Base-by-base conservation (phyloP, 2,329 filamentous ascomycete species). In the Xylaria sp. region DNA sequence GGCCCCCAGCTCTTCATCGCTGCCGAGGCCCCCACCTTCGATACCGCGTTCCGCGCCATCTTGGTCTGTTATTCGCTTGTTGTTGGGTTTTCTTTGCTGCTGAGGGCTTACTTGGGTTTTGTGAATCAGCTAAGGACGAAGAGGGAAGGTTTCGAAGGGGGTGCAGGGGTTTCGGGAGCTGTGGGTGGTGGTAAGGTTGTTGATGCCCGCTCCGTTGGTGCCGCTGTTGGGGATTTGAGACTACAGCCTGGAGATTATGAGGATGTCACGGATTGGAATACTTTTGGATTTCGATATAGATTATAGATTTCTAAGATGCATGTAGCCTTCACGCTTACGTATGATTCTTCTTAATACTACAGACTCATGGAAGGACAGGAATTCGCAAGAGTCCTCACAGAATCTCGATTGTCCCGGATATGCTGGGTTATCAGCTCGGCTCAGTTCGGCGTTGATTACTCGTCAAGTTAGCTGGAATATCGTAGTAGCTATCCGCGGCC, bases 181-280 rank as follows among this genome's bases (percentile, higher is more conserved):
- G 80, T 84, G 2, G 80, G 78, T 1, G 78, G 78, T 7, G 80
- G 79, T 0, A 81, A 81, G 66, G 73, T 82, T 20, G 73, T 80
- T 13, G 77, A 77, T 31, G 70, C 75, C 3, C 71, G 73, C 0
- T 70, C 78, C 41, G 73, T 79, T 5, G 75, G 75, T 1, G 77
- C 78, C 48, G 77, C 75, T n/a, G 77, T 80, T n/a, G 74, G 75
- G 12, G 78, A 78, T 36, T 76, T 82, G 0, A 79, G 81, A 58
- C 73, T 86, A 25, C 77, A 79, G 20, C 79, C 82, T 0, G 81
- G 83, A 62, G 84, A 86, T 67, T 86, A 87, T 66, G 86, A 88
- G 23, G 87, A 90, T 75, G 77, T 86, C 2, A 90, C 88, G 1
- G 88, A 90, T 73, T 89, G 86, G 85, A 83, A 88, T 46, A 88